Base-by-base conservation (phyloP, 169 alveolate genomes). In the Amoebophrya sp. region DNA sequence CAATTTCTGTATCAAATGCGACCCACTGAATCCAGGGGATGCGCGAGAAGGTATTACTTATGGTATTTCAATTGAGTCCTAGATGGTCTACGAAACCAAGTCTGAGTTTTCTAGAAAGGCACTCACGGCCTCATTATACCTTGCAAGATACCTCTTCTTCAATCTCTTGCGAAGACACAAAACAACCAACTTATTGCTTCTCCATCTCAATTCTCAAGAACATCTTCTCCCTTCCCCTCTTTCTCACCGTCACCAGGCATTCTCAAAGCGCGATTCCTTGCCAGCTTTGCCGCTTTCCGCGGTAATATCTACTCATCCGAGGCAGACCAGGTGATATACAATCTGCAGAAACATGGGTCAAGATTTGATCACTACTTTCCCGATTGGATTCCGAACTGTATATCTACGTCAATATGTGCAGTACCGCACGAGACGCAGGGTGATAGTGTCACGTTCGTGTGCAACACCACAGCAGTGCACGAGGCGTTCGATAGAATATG, bases 341-440 rank as follows among this genome's bases (percentile, higher is more conserved):
- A 40, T 29, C 54, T 53, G 34, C 92, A 47, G 29, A 47, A 47
- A 40, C 89, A 38, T 6, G 55, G 53, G 40, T 2, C 41, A 36
- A 6, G 53, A 36, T 90, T 38, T 41, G 92, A 90, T 55, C 41
- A 18, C 41, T 41, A 53, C 92, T 90, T 90, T 41, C 92, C 92
- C 23, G 92, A 90, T 41, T 90, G 92, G 92, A 90, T 90, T 55
- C 92, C 92, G 18, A 55, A 36, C 33, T 47, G 89, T 41, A 33
- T 53, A 23, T 40, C 89, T 40, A 29, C 92, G 26, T 90, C 89
- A 24, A 90, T 90, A 53, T 90, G 92, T 41, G 41, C 89, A 18
- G 89, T 90, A 41, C 89, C 89, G 18, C 92, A 47, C 65, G 65
- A 47, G 65, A 47, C 29, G 29, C 65, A 47, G 65, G 91, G 91